phyloP scores from a whole-genome alignment of 1,139 yeast species.

The Magnusiomyces fungicola region DNA sequence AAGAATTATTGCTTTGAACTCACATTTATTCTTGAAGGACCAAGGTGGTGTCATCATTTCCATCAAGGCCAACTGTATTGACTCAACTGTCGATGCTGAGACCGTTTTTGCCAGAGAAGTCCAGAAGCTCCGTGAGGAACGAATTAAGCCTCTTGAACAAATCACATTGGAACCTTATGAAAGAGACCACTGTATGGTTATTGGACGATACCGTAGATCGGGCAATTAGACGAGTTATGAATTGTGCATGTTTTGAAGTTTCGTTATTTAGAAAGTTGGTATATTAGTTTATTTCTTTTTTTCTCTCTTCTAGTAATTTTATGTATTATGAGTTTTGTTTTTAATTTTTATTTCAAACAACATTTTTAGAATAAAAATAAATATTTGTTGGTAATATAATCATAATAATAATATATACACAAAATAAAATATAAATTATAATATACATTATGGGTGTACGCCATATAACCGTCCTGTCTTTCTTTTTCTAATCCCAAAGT shows the following conservation, averaged over 20 bases:
- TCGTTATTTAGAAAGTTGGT: no score
- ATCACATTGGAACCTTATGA: conserved; percentile 98
- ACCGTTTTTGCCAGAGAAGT: conserved; percentile 99
- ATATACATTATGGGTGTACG: no score
- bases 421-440: no score
- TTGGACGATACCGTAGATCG: conserved; percentile 93
- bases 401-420: no score
- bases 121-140: conserved; percentile 96
- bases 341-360: neutral
- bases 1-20: conserved; percentile 96
- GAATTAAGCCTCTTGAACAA: conserved; percentile 97
- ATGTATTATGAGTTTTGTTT: neutral
- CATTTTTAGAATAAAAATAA: no score
- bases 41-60: conserved; percentile 52
- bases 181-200: conserved; percentile 98
- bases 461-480: no score
- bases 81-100: conserved; percentile 98
- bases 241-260: conserved; percentile 1
- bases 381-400: no score
- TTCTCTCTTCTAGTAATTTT: no score
- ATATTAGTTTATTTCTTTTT: neutral
- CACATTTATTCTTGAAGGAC: conserved; percentile 96
- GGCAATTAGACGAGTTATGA: conserved; percentile 50
- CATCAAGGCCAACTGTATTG: conserved; percentile 81
- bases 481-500: no score